A percentile compares a stretch with the other conserved stretches of the same genome.
These are phyloP conservation scores for Vicia villosa DNA, from an alignment of 306 rosid genomes.

Conservation along the genomic window DNA sequence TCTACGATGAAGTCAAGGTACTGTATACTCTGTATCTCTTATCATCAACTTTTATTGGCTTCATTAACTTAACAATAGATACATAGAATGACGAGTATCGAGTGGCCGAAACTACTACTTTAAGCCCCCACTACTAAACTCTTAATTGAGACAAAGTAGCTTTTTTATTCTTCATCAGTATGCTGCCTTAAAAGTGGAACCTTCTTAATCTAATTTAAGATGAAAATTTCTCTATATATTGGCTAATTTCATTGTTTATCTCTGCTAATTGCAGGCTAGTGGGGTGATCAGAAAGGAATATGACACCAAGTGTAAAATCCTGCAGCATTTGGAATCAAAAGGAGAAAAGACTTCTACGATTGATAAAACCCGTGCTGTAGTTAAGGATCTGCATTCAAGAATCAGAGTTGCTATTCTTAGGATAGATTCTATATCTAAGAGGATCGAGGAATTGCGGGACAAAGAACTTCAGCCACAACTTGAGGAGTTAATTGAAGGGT, in stretches of 20 bases:
- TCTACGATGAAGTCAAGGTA: conserved; percentile 97
- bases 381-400: conserved; percentile 95
- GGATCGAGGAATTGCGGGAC: conserved; percentile 89
- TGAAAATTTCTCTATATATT: background rate
- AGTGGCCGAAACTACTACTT: background rate
- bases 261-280: conserved; percentile 65
- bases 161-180: background rate
- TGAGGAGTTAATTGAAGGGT: conserved; percentile 91
- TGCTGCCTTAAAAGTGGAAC: background rate
- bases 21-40: conserved; percentile 28
- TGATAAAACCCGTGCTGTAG: conserved; percentile 79
- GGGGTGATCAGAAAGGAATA: conserved; percentile 79
- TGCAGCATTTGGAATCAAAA: conserved; percentile 71
- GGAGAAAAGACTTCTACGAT: conserved; percentile 54
- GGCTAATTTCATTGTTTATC: conserved; percentile 5
- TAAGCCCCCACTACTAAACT: background rate
- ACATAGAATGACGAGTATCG: background rate
- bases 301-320: conserved; percentile 71
- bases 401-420: conserved; percentile 80
- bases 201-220: conserved; percentile 12
- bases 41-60: background rate
- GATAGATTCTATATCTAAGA: conserved; percentile 87
- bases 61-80: background rate
- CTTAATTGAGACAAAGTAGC: conserved; percentile 1
- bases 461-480: conserved; percentile 95